These are phyloP conservation scores for Leishmania tropica DNA, from an alignment of 208 protist species.

Conservation along the genomic window DNA sequence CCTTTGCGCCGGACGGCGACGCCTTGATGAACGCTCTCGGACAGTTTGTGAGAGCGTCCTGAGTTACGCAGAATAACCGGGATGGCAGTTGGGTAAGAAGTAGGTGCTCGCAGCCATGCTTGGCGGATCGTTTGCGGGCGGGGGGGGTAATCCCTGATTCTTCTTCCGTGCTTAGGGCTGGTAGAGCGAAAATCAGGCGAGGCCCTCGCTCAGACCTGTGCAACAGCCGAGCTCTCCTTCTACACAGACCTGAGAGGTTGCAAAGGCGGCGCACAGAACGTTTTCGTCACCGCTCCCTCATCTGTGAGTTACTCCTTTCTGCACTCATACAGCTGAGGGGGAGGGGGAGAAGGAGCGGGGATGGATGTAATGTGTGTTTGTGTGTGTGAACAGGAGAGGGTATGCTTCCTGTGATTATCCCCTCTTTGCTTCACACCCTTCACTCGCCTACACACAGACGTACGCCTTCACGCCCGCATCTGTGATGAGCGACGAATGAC, in stretches of 20 bases:
- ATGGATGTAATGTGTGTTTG: not conserved
- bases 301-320: not conserved
- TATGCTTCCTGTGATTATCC: not conserved
- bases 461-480: not conserved
- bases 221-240: not conserved
- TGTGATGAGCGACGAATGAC: not conserved
- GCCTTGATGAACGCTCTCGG: not conserved
- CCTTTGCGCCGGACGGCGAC: not conserved
- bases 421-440: not conserved
- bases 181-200: conserved; percentile 1
- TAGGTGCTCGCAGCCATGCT: not conserved
- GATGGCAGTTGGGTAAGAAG: not conserved
- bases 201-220: not conserved
- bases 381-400: not conserved
- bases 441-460: not conserved
- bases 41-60: not conserved
- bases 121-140: not conserved
- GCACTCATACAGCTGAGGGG: not conserved
- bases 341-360: not conserved
- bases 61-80: not conserved
- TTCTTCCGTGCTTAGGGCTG: not conserved
- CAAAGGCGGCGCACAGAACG: not conserved
- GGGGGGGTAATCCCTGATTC: not conserved
- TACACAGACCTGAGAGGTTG: not conserved
- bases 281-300: not conserved